Conservation (phyloP, 352 stramenopile genomes). For the Phytophthora gonapodyides region DNA sequence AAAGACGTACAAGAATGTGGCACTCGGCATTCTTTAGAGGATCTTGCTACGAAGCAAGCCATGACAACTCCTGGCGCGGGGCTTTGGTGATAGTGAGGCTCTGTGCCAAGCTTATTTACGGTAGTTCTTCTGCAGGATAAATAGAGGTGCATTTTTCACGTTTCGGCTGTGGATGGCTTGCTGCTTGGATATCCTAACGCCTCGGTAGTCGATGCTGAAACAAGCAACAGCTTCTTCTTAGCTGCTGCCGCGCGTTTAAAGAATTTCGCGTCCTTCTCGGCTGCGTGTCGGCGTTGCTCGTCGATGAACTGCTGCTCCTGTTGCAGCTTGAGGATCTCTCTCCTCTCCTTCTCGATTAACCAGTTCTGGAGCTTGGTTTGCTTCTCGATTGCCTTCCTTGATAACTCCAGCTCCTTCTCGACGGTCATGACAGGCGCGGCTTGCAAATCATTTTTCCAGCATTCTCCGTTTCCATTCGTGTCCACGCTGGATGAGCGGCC, state of each 20-base stretch:
- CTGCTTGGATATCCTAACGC: constrained; percentile 6
- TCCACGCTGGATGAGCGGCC: constrained; percentile 47
- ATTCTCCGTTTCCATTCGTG: constrained; percentile 28
- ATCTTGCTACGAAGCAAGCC: constrained; percentile 18
- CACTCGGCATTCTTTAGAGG: constrained; percentile 47
- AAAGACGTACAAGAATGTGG: constrained; percentile 75
- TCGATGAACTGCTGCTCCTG: constrained; percentile 79
- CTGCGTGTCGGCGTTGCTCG: constrained; percentile 60
- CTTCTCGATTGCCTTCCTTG: constrained; percentile 88
- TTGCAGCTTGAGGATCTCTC: constrained; percentile 81
- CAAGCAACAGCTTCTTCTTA: constrained; percentile 65
- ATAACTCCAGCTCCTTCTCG: constrained; percentile 68
- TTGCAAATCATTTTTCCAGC: constrained; percentile 55
- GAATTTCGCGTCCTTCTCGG: constrained; percentile 82
- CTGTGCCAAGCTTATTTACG: constrained; percentile 16
- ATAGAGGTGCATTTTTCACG: constrained; percentile 38
- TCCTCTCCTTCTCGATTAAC: constrained; percentile 89
- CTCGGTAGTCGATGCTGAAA: constrained; percentile 2
- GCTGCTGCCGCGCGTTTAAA: constrained; percentile 70
- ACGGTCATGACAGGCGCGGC: constrained; percentile 38
- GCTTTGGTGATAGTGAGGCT: neutral
- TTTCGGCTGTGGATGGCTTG: constrained; percentile 39
- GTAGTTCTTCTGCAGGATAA: constrained; percentile 27
- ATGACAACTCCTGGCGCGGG: constrained; percentile 12
- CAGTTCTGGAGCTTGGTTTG: constrained; percentile 90